phyloP scores from a whole-genome alignment of 495 filamentous ascomycete genomes.

The Annulohypoxylon nitens region DNA sequence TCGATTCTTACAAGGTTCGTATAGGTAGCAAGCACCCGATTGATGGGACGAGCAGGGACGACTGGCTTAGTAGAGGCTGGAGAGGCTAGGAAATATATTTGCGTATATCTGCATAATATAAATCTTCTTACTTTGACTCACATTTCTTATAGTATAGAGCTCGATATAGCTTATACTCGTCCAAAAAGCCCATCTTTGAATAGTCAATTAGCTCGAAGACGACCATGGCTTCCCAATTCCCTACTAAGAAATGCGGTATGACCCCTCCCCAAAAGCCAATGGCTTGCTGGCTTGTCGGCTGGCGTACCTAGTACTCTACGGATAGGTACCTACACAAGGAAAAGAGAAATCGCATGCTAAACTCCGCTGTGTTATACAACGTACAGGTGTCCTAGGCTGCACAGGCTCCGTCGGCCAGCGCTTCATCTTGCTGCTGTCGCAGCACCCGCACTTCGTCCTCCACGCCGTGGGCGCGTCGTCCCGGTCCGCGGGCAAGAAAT shows the following conservation, averaged over 20 bases:
- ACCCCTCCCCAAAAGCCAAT: slow-evolving; percentile 6
- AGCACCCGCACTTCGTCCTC: slow-evolving; percentile 81
- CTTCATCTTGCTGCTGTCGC: slow-evolving; percentile 84
- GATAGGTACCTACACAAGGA: background rate
- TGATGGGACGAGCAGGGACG: background rate
- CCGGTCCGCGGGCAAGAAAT: slow-evolving; percentile 83
- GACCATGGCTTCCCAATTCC: slow-evolving; percentile 60
- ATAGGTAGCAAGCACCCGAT: slow-evolving; percentile 2
- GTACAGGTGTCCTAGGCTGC: slow-evolving; percentile 73
- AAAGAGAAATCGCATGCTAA: background rate
- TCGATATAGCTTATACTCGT: slow-evolving; percentile 19
- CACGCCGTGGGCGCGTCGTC: slow-evolving; percentile 84
- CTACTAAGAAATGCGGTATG: slow-evolving; percentile 67
- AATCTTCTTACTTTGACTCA: slow-evolving; percentile 31
- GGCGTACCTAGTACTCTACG: background rate
- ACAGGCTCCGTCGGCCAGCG: slow-evolving; percentile 90
- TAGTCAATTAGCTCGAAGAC: slow-evolving; percentile 21
- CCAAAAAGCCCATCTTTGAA: slow-evolving; percentile 44
- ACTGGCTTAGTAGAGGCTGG: background rate
- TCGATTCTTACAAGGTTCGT: background rate
- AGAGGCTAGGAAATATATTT: background rate
- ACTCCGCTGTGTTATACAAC: background rate
- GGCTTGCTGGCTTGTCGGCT: background rate
- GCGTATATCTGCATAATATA: slow-evolving; percentile 19
- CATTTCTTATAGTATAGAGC: slow-evolving; percentile 2